phyloP scores from a whole-genome alignment of 1,284 basidiomycete genomes.

The Cutaneotrichosporon sp. region DNA sequence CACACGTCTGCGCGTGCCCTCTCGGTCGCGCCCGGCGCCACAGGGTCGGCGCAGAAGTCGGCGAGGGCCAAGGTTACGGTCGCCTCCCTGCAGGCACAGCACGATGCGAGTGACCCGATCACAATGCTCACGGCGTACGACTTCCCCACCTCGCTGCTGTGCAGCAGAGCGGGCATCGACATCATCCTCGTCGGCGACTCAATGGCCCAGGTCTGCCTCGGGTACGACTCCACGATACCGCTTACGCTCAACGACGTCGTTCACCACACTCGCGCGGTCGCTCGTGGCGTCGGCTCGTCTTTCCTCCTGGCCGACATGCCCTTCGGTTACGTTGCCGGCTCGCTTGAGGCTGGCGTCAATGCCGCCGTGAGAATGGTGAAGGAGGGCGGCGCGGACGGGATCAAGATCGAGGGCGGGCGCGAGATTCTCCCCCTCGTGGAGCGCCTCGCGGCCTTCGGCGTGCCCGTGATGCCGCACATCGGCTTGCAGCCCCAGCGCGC shows the following conservation, averaged over 20 bases:
- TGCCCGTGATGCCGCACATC: conserved; percentile 94
- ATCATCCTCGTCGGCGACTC: conserved; percentile 77
- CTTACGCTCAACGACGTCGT: conserved; percentile 88
- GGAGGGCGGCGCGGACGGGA: conserved; percentile 71
- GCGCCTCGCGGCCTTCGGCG: conserved; percentile 72
- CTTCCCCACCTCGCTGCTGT: conserved; percentile 59
- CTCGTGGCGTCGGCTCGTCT: conserved; percentile 73
- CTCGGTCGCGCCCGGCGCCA: conserved; percentile 18
- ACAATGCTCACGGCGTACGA: conserved; percentile 92
- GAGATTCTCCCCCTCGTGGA: conserved; percentile 76
- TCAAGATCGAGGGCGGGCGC: conserved; percentile 90
- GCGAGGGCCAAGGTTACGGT: conserved; percentile 71
- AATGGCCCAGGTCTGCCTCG: conserved; percentile 88
- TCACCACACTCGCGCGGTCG: conserved; percentile 81
- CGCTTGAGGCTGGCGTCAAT: conserved; percentile 65
- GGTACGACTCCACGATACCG: conserved; percentile 78
- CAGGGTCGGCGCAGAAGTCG: not conserved
- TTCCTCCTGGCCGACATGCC: conserved; percentile 94
- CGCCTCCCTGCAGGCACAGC: conserved; percentile 65
- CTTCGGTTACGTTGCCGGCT: conserved; percentile 80
- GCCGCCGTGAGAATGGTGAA: conserved; percentile 78
- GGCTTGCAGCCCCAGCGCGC: conserved; percentile 91
- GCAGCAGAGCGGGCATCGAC: conserved; percentile 51
- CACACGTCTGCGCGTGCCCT: conserved; percentile 14
- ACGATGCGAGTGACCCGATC: conserved; percentile 68